phyloP scores from a whole-genome alignment of 2,329 filamentous ascomycete species.

The Aspergillus caelatus region DNA sequence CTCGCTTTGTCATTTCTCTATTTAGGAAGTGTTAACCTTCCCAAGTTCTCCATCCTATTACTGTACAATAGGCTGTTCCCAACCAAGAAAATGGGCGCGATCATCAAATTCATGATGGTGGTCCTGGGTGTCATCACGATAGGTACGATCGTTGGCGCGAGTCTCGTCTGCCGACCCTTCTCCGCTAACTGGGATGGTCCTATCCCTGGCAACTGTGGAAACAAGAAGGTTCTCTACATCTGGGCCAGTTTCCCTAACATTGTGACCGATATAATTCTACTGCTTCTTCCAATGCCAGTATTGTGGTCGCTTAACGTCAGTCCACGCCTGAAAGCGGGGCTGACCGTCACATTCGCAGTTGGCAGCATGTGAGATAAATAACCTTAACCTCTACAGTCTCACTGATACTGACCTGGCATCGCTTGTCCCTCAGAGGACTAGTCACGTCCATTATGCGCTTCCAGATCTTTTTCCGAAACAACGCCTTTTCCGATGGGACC shows the following conservation, averaged over 20 bases:
- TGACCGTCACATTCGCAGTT: conserved; percentile 22
- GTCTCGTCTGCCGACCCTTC: not conserved
- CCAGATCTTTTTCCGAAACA: conserved; percentile 1
- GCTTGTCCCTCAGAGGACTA: not conserved
- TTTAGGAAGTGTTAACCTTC: not conserved
- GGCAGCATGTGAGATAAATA: conserved; percentile 18
- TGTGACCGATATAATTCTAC: conserved; percentile 38
- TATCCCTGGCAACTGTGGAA: not conserved
- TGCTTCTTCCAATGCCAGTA: conserved; percentile 39
- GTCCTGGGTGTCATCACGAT: not conserved
- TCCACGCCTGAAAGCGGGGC: conserved; percentile 18
- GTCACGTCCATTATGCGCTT: conserved; percentile 2
- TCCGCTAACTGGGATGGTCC: not conserved
- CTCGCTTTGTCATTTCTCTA: not conserved
- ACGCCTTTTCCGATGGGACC: conserved; percentile 1
- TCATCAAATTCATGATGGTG: not conserved
- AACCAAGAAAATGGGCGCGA: not conserved
- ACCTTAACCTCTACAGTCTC: not conserved
- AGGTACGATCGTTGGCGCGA: not conserved
- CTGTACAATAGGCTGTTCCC: not conserved
- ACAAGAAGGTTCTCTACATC: not conserved
- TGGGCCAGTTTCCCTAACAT: conserved; percentile 41
- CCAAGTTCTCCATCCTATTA: not conserved
- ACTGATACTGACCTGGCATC: not conserved
- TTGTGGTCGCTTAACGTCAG: conserved; percentile 32